Evolutionary conservation across 805 yeast genomes (phyloP), one percentile per base, ranked within the genome.

Genomic region (Saccharomycopsis fermentans): DNA sequence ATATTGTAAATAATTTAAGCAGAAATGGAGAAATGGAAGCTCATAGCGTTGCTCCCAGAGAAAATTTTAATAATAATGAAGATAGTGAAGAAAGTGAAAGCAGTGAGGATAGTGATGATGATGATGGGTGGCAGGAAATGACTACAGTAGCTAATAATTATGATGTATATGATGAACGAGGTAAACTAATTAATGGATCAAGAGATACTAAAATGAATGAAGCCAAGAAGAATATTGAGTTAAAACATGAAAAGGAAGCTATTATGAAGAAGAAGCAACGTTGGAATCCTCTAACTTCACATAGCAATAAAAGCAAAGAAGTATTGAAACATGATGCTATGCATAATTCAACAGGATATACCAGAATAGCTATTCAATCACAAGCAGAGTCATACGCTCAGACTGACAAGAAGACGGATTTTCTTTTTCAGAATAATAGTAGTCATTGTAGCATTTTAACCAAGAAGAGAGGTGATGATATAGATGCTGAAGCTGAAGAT

Each of bases 351-450:
- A 34, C 76, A 27, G 92, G 96, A 0, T 94, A 94, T 69, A 94
- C 98, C 0, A 85, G 95, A 66, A 86, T 94, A 8, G 89, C 90
- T 32, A 87, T 84, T 1, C 94, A 88, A 65, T 90, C 85, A 63
- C 97, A 94, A 68, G 89, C 90, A 6, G 84, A 84, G 21, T 82
- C 84, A 63, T 87, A 86, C 62, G 73, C 77, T 35, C 73, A 69
- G 39, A 73, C 81, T 4, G 83, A 82, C 65, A 77, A 75, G 56
- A 75, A 77, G 59, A 82, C 86, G 0, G 84, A 81, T 62, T 82
- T 78, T 60, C 65, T 83, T 47, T 81, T 83, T 65, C 73, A 76
- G 56, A 35, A 21, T 27, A 50, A 54, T 21, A 57, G n/a, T n/a
- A 27, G 34, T 21, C 53, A 55, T 21, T 24, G 36, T 39, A 37